These are phyloP conservation scores for Curvularia lunata DNA, from an alignment of 2,329 filamentous ascomycete genomes.

Conservation along the genomic window DNA sequence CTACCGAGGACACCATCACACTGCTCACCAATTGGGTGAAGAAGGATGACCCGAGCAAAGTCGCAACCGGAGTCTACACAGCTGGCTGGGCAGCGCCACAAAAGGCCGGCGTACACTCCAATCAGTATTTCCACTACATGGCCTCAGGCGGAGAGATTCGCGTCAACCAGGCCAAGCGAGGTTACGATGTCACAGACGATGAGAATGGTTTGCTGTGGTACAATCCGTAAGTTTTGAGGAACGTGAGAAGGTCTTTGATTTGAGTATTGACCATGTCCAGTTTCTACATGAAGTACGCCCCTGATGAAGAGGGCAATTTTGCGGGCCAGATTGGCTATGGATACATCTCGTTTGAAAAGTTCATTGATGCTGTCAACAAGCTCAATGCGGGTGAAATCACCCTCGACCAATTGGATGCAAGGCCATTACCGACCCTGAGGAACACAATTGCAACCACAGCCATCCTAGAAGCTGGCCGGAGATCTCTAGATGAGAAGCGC, in stretches of 20 bases:
- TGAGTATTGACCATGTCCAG: constrained; percentile 39
- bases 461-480: constrained; percentile 84
- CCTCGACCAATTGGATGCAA: constrained; percentile 77
- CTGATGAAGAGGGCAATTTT: constrained; percentile 95
- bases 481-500: constrained; percentile 82
- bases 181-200: constrained; percentile 94
- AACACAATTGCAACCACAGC: constrained; percentile 93
- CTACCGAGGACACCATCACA: constrained; percentile 93
- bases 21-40: constrained; percentile 88
- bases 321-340: constrained; percentile 89
- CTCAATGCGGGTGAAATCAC: constrained; percentile 76
- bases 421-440: constrained; percentile 80
- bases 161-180: constrained; percentile 90
- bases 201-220: constrained; percentile 76
- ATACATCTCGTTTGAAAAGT: constrained; percentile 95
- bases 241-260: background rate
- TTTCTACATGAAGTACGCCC: constrained; percentile 94
- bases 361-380: constrained; percentile 82
- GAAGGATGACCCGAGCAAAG: constrained; percentile 69
- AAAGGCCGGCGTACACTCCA: constrained; percentile 91
- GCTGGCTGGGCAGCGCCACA: constrained; percentile 94
- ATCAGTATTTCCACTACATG: constrained; percentile 97
- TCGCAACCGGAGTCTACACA: constrained; percentile 88
- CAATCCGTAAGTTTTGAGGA: constrained; percentile 68
- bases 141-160: constrained; percentile 82